Conservation (phyloP, 73 alveolate genomes). For the Paramecium primaurelia region DNA sequence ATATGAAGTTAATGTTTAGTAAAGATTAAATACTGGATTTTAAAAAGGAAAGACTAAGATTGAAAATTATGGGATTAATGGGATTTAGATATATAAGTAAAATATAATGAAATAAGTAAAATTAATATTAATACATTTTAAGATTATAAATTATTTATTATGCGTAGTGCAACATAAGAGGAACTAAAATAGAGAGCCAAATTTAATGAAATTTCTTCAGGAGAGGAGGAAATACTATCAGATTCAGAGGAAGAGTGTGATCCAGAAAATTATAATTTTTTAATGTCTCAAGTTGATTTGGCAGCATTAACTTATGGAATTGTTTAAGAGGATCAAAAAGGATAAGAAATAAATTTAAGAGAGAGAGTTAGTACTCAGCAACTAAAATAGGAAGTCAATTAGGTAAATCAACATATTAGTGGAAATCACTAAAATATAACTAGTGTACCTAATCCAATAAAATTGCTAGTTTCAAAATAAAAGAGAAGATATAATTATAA, state of each 20-base stretch:
- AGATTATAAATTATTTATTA: neutral
- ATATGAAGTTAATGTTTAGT: too few species aligned
- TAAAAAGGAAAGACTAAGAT: neutral
- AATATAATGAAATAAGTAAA: neutral
- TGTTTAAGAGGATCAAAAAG: neutral
- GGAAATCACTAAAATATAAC: slow-evolving; percentile 34
- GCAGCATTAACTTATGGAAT: neutral
- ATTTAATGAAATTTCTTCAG: slow-evolving; percentile 7
- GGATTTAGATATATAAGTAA: neutral
- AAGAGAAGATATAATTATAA: slow-evolving; percentile 25
- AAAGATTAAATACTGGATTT: neutral
- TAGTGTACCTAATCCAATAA: slow-evolving; percentile 37
- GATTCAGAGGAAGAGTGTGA: slow-evolving; percentile 1
- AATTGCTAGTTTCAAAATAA: slow-evolving; percentile 33
- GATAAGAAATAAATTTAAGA: neutral
- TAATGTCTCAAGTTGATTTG: neutral
- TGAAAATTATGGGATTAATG: too few species aligned
- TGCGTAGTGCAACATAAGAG: slow-evolving; percentile 1
- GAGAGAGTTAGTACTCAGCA: neutral
- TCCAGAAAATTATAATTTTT: slow-evolving; percentile 19
- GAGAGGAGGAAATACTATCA: neutral
- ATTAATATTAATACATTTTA: neutral
- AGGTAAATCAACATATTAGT: slow-evolving; percentile 17
- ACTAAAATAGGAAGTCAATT: neutral
- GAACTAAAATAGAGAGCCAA: neutral